Evolutionary conservation across 75 land plant species (phyloP), one percentile per base, ranked within the genome.

Genomic region (Selaginella moellendorffii): DNA sequence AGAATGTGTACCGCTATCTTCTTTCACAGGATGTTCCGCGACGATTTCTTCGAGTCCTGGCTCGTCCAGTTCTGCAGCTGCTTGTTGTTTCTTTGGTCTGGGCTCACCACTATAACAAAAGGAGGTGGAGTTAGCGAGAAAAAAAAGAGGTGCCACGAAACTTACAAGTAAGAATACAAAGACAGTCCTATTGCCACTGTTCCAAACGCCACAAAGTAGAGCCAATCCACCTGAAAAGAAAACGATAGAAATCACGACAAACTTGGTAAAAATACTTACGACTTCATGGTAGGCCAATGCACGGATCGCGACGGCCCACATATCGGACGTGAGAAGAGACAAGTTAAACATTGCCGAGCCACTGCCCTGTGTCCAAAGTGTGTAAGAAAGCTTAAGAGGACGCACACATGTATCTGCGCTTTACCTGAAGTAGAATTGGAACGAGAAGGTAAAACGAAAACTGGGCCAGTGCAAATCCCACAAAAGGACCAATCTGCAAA

Each of bases 141-240:
- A 36, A 36, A 36, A 14, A 5, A 36, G 5, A 36, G 14, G 46
- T 36, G n/a, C n/a, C n/a, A n/a, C n/a, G n/a, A n/a, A 36, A 36
- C 46, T 36, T 36, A 36, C 46, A 36, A 36, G 46, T 36, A 36
- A 62, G 96, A 81, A 64, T 93, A 93, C 24, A 93, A 66, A 19
- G 83, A 21, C 10, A 93, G 77, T 1, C 98, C 98, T 36, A 82
- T 64, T 30, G 77, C 72, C 31, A 89, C 96, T 27, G 71, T 75
- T 62, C 66, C 85, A 69, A 93, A 93, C 2, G 98, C 90, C 22
- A 89, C 19, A 29, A 78, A 93, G 65, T 90, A 93, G 46, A 93
- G 64, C 81, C 98, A 78, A 53, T 93, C 98, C 64, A 88, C 95
- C 95, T 88, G 82, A 36, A 31, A 21, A 28, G 31, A 27, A 28